A percentile compares a stretch with the other conserved stretches of the same genome.
These are phyloP conservation scores for Cinnamomum chago DNA, from an alignment of 164 flowering plant species.

Conservation along the genomic window DNA sequence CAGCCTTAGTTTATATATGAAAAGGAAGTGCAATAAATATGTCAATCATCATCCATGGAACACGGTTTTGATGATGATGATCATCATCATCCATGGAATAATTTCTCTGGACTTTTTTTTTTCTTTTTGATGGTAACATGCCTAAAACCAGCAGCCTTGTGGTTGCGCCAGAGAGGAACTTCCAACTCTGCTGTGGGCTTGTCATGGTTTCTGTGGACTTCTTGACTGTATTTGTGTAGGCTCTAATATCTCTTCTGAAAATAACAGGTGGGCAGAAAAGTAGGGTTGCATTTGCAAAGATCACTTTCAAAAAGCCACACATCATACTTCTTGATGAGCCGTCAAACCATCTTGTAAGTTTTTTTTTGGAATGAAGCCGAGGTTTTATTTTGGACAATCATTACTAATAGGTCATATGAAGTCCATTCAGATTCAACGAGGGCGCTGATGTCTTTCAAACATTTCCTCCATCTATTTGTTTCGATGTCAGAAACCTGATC, in stretches of 20 bases:
- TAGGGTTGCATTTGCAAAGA: conserved; percentile 99
- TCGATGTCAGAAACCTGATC: too few relatives aligned
- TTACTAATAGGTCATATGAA: not conserved
- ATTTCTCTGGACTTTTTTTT: not conserved
- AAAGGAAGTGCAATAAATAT: not conserved
- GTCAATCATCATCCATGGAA: not conserved
- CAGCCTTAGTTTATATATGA: not conserved
- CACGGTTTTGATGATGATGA: too few relatives aligned
- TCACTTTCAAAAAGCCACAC: conserved; percentile 97
- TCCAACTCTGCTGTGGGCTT: too few relatives aligned
- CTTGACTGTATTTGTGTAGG: not conserved
- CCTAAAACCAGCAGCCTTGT: too few relatives aligned
- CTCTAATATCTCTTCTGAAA: not conserved
- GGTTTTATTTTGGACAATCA: not conserved
- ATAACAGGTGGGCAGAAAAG: conserved; percentile 97
- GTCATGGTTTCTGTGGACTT: not conserved
- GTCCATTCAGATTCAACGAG: not conserved
- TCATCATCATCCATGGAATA: not conserved
- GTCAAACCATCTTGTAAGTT: conserved; percentile 93
- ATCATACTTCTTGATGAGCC: conserved; percentile 97
- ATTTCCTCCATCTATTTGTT: too few relatives aligned
- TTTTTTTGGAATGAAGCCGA: not conserved
- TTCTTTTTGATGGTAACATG: too few relatives aligned
- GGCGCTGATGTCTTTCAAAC: too few relatives aligned
- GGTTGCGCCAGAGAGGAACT: too few relatives aligned